A percentile compares a stretch with the other conserved stretches of the same genome.
Evolutionary conservation across 2,329 filamentous ascomycete species (phyloP).

Genomic region (Aspergillus sp.): DNA sequence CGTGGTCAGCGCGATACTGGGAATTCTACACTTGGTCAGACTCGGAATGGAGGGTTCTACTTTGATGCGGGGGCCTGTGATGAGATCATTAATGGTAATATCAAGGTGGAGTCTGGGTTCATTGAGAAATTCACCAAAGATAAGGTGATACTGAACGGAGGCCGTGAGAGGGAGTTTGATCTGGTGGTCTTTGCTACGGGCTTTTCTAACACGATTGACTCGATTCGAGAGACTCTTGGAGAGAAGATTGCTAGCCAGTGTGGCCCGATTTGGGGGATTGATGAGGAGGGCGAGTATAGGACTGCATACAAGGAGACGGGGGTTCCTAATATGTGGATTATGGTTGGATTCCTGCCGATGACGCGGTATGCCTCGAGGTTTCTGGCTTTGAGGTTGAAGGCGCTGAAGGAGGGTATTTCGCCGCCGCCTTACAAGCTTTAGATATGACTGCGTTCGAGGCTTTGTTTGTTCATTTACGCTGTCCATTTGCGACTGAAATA

Average conservation of each 20-base stretch:
- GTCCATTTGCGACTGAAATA: too few relatives aligned
- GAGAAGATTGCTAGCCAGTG: constrained; percentile 24
- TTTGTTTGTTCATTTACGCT: too few relatives aligned
- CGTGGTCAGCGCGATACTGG: constrained; percentile 38
- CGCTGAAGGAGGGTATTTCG: too few relatives aligned
- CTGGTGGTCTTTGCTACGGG: constrained; percentile 30
- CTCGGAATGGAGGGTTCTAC: constrained; percentile 33
- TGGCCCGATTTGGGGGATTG: constrained; percentile 24
- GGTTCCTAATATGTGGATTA: too few relatives aligned
- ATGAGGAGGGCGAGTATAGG: too few relatives aligned
- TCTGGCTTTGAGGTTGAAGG: too few relatives aligned
- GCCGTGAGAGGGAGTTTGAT: constrained; percentile 34
- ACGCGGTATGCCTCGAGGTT: too few relatives aligned
- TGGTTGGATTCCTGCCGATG: too few relatives aligned
- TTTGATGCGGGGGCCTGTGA: constrained; percentile 32
- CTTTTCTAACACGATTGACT: constrained; percentile 27
- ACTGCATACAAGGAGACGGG: too few relatives aligned
- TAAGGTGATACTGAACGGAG: constrained; percentile 33
- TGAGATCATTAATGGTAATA: constrained; percentile 28
- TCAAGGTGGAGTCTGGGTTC: constrained; percentile 23
- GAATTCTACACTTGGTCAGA: constrained; percentile 27
- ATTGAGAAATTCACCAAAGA: constrained; percentile 17
- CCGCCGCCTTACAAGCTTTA: too few relatives aligned
- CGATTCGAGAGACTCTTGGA: constrained; percentile 24
- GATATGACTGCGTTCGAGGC: too few relatives aligned